A percentile compares a stretch with the other conserved stretches of the same genome.
Evolutionary conservation across 192 early-diverging fungal species (phyloP).

Genomic region (Backusella tarrabulga): DNA sequence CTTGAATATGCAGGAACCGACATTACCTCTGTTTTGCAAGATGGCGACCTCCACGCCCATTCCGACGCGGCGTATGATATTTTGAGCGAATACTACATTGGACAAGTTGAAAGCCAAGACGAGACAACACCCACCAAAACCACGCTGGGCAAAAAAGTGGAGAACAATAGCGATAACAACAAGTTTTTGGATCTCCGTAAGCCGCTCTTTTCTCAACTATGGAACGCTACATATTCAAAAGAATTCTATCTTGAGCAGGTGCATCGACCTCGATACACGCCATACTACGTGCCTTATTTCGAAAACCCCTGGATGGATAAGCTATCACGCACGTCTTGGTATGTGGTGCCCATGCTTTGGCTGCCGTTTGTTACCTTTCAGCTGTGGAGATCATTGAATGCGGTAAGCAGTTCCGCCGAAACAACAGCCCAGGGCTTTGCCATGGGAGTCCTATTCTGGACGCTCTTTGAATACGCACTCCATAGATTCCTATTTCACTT

Average conservation of each 20-base stretch:
- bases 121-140: background rate
- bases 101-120: conserved; percentile 31
- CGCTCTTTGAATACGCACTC: conserved; percentile 85
- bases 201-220: conserved; percentile 85
- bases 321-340: conserved; percentile 90
- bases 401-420: background rate
- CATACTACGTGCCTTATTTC: conserved; percentile 82
- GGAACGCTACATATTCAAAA: conserved; percentile 70
- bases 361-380: conserved; percentile 65
- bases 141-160: background rate
- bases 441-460: conserved; percentile 76
- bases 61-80: conserved; percentile 83
- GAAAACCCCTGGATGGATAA: conserved; percentile 68
- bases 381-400: conserved; percentile 19
- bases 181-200: conserved; percentile 79
- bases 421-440: conserved; percentile 45
- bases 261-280: conserved; percentile 81
- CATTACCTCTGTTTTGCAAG: conserved; percentile 71
- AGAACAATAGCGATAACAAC: conserved; percentile 34
- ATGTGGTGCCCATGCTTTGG: conserved; percentile 85
- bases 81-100: conserved; percentile 83
- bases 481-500: conserved; percentile 95
- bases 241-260: conserved; percentile 87
- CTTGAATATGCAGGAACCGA: conserved; percentile 85
- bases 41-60: conserved; percentile 71